Conservation (phyloP, 1,284 basidiomycete genomes). For the Trichosporon coremiiforme region DNA sequence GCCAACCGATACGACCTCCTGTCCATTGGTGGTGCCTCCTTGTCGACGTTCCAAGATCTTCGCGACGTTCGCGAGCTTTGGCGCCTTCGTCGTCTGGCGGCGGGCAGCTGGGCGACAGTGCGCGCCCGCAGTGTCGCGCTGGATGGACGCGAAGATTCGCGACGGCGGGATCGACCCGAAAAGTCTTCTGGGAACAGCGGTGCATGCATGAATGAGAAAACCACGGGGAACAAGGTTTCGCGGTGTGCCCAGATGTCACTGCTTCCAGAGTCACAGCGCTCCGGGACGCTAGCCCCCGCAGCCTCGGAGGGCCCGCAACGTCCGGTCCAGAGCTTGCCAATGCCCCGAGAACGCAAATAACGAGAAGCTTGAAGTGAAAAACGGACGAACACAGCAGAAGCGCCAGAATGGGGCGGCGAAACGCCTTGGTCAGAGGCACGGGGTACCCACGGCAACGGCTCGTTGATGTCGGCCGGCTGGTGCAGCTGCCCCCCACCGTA, state of each 20-base stretch:
- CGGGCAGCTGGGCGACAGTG: neutral
- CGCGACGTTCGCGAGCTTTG: too few relatives aligned
- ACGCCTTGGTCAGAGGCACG: too few relatives aligned
- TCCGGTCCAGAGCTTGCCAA: neutral
- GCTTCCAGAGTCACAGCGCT: too few relatives aligned
- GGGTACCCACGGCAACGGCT: too few relatives aligned
- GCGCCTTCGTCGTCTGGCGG: neutral
- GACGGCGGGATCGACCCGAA: neutral
- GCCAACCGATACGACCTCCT: neutral
- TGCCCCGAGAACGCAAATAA: neutral
- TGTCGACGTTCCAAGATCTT: neutral
- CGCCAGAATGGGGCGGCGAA: too few relatives aligned
- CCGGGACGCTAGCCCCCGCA: neutral
- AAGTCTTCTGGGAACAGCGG: neutral
- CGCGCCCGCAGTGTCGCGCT: neutral
- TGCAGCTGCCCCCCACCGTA: too few relatives aligned
- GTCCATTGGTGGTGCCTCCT: too few relatives aligned
- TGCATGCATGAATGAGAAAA: neutral
- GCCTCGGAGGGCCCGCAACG: neutral
- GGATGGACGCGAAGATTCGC: too few relatives aligned
- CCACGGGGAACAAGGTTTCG: neutral
- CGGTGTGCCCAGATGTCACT: neutral
- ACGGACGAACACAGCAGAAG: neutral
- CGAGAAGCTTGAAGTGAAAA: neutral
- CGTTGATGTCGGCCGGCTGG: too few relatives aligned